Evolutionary conservation across 1,139 yeast genomes (phyloP).

Genomic region (Suhomyces bokatorum): DNA sequence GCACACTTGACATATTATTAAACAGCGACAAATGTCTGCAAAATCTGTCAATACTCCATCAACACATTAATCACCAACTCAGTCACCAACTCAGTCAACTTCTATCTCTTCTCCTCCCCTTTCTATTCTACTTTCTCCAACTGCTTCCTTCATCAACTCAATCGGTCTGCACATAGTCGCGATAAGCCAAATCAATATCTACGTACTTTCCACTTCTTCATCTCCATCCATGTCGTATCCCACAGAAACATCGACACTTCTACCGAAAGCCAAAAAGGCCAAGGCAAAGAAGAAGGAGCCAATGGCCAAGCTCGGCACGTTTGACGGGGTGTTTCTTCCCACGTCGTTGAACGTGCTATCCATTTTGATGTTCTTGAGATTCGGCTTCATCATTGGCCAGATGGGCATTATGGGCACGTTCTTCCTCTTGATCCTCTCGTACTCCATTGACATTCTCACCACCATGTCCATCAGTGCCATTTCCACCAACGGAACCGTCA

Average conservation of each 20-base stretch:
- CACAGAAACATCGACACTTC: constrained; percentile 13
- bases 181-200: not conserved
- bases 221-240: constrained; percentile 5
- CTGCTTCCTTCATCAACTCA: no score
- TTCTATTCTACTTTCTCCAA: not conserved
- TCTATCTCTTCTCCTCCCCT: no score
- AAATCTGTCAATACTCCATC: no score
- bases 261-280: constrained; percentile 9
- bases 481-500: constrained; percentile 79
- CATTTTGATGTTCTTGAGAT: constrained; percentile 75
- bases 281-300: constrained; percentile 5
- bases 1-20: no score
- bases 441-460: constrained; percentile 64
- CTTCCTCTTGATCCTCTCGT: constrained; percentile 57
- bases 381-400: constrained; percentile 78
- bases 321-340: constrained; percentile 77
- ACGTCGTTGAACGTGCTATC: constrained; percentile 76
- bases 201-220: not conserved
- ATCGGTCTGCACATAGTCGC: not conserved
- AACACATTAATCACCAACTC: no score
- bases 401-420: constrained; percentile 71
- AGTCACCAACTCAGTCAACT: no score
- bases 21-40: no score
- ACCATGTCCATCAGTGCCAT: constrained; percentile 76
- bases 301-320: constrained; percentile 59